Conservation (phyloP, 2,329 filamentous ascomycete species). For the Stagonosporopsis cucurbitacearum region DNA sequence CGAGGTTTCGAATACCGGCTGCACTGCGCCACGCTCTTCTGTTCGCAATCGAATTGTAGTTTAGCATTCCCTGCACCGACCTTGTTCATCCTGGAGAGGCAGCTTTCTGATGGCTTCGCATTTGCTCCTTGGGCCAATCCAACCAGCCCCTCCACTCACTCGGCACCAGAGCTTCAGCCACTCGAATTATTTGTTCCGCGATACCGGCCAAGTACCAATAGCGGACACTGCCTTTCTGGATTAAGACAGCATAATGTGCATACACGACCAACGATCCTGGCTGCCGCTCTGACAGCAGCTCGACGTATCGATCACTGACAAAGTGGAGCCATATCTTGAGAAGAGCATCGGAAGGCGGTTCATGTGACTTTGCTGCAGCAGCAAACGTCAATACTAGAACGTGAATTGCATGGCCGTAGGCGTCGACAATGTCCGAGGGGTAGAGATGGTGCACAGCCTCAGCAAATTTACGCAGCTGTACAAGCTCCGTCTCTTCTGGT, state of each 20-base stretch:
- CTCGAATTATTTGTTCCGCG: slow-evolving; percentile 34
- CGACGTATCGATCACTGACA: slow-evolving; percentile 34
- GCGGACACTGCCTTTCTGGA: slow-evolving; percentile 25
- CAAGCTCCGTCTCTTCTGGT: slow-evolving; percentile 30
- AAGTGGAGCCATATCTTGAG: slow-evolving; percentile 39
- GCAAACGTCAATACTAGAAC: slow-evolving; percentile 32
- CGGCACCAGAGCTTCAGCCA: slow-evolving; percentile 34
- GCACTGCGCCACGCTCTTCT: neutral
- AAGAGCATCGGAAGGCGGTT: slow-evolving; percentile 32
- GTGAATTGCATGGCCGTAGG: slow-evolving; percentile 34
- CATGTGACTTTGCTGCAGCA: slow-evolving; percentile 17
- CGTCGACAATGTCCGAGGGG: slow-evolving; percentile 37
- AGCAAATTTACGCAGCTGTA: slow-evolving; percentile 33
- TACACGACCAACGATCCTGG: slow-evolving; percentile 46
- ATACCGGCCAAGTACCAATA: slow-evolving; percentile 39
- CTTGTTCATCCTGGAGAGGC: slow-evolving; percentile 9
- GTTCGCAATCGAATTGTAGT: neutral
- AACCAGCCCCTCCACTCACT: slow-evolving; percentile 38
- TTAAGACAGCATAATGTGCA: slow-evolving; percentile 45
- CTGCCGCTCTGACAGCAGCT: slow-evolving; percentile 37
- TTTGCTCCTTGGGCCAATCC: slow-evolving; percentile 39
- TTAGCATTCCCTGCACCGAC: neutral
- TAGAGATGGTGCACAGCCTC: slow-evolving; percentile 34
- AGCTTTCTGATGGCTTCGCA: slow-evolving; percentile 12
- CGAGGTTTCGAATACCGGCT: neutral